Conservation (phyloP, 345 rosid species). For the Trapa bicornis region DNA sequence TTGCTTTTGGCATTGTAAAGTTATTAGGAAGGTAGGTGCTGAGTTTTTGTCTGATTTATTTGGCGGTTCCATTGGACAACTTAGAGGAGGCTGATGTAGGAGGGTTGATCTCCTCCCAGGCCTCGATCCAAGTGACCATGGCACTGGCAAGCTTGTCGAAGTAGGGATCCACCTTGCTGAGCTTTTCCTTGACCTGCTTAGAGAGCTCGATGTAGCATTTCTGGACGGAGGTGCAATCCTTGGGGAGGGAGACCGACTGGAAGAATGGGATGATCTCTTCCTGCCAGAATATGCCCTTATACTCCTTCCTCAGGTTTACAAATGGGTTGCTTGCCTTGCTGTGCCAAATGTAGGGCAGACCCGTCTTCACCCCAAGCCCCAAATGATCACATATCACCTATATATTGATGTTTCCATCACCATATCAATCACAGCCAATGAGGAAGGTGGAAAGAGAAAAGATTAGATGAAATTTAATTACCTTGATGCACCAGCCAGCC, state of each 20-base stretch:
- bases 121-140: constrained; percentile 91
- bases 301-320: constrained; percentile 81
- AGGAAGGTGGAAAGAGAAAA: neutral
- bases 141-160: constrained; percentile 81
- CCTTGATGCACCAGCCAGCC: constrained; percentile 99
- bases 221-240: constrained; percentile 70
- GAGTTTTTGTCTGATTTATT: neutral
- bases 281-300: constrained; percentile 92
- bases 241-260: constrained; percentile 49
- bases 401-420: too few species aligned
- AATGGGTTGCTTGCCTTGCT: constrained; percentile 96
- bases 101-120: constrained; percentile 94
- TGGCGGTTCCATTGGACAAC: constrained; percentile 35
- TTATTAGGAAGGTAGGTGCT: neutral
- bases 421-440: neutral
- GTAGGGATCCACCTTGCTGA: constrained; percentile 61
- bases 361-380: constrained; percentile 81
- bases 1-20: neutral
- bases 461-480: constrained; percentile 4
- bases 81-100: neutral
- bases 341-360: constrained; percentile 77
- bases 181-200: constrained; percentile 72
- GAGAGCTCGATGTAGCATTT: constrained; percentile 75
- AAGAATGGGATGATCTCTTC: constrained; percentile 93
- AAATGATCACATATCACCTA: constrained; percentile 85